Evolutionary conservation across 257 asterid genomes (phyloP).

Genomic region (Lycium barbarum): DNA sequence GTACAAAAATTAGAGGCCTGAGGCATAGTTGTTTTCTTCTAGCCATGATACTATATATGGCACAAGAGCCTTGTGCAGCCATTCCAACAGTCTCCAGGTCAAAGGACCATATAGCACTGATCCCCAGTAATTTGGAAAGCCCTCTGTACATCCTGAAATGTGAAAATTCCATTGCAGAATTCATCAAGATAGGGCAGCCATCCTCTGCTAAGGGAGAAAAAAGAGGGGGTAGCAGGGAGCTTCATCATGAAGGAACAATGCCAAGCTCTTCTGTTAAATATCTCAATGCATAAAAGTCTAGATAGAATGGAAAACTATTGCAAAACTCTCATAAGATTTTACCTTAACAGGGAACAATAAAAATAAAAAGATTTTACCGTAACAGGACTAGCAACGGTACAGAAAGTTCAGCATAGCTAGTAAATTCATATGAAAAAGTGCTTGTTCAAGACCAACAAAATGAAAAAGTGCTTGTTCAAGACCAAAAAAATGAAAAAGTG

Average conservation of each 20-base stretch:
- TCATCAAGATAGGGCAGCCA: neutral
- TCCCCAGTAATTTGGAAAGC: slow-evolving; percentile 2
- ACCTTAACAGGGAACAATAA: neutral
- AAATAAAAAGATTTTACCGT: neutral
- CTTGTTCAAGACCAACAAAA: neutral
- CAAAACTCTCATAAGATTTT: neutral
- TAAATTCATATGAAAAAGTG: neutral
- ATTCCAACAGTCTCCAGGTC: neutral
- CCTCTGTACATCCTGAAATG: neutral
- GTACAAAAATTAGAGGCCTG: neutral
- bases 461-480: neutral
- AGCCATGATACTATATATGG: neutral
- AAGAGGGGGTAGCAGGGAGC: neutral
- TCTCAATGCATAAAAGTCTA: neutral
- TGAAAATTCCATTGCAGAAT: neutral
- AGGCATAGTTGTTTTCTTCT: neutral
- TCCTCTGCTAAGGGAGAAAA: too few relatives aligned
- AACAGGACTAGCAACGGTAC: neutral
- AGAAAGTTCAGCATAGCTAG: too few relatives aligned
- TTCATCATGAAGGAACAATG: neutral
- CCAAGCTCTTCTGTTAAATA: neutral
- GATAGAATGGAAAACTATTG: neutral
- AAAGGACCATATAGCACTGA: neutral
- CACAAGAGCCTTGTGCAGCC: neutral
- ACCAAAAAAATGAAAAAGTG: neutral